Percentiles rank a stretch among this genome's conserved stretches.
Evolutionary conservation across 352 stramenopile genomes (phyloP).

Genomic region (Globisporangium abappressorium): DNA sequence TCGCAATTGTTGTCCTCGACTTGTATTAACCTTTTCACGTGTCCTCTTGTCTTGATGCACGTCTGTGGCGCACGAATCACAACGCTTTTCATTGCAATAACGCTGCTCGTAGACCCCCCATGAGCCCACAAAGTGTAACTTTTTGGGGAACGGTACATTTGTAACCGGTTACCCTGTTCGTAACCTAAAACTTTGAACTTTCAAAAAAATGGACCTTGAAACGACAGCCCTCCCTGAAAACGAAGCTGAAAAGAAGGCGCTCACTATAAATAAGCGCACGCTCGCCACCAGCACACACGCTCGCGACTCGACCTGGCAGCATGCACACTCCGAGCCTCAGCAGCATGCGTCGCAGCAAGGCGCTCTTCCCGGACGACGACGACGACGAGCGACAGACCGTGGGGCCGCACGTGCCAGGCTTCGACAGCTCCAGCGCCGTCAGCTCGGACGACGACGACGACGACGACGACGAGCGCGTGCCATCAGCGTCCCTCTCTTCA

Average conservation of each 20-base stretch:
- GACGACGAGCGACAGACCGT: constrained; percentile 6
- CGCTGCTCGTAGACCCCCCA: too few species aligned
- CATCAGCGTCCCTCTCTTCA: background rate
- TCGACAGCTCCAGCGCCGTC: constrained; percentile 1
- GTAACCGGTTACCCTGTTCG: background rate
- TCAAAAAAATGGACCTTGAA: constrained; percentile 1
- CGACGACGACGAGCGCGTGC: background rate
- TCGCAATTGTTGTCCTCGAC: too few species aligned
- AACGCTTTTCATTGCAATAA: too few species aligned
- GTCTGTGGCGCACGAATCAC: too few species aligned
- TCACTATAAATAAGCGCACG: background rate
- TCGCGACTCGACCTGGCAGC: background rate
- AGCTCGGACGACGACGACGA: constrained; percentile 9
- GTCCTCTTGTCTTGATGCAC: too few species aligned
- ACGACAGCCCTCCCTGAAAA: background rate
- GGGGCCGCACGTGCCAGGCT: constrained; percentile 1
- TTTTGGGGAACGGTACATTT: background rate
- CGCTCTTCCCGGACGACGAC: constrained; percentile 9
- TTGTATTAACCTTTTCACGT: too few species aligned
- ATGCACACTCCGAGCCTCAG: constrained; percentile 4
- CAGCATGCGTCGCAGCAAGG: constrained; percentile 13
- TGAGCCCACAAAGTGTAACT: too few species aligned
- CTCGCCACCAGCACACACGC: background rate
- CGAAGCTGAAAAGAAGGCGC: background rate
- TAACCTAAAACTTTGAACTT: background rate